Evolutionary conservation across 1,284 basidiomycete genomes (phyloP).

Genomic region (Psilocybe mexicana): DNA sequence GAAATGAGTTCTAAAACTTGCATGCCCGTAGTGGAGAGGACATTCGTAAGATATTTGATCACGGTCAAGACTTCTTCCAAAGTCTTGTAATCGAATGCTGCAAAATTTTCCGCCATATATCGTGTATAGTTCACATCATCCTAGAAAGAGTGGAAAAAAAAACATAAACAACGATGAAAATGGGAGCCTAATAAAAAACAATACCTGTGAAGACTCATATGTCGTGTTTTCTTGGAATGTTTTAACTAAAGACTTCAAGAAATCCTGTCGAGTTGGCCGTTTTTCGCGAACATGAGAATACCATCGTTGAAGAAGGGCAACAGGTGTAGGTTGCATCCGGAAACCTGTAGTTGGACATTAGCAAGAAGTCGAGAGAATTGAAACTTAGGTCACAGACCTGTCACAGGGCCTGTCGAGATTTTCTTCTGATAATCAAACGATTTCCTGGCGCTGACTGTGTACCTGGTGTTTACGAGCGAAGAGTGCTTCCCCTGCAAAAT

Average conservation of each 20-base stretch:
- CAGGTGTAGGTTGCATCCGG: constrained; percentile 57
- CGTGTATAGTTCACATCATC: constrained; percentile 81
- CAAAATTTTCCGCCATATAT: constrained; percentile 94
- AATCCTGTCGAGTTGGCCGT: constrained; percentile 81
- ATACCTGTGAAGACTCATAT: constrained; percentile 49
- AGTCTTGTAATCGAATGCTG: constrained; percentile 90
- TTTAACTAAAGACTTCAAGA: constrained; percentile 81
- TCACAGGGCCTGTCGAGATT: constrained; percentile 45
- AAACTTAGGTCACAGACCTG: constrained; percentile 39
- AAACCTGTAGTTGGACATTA: constrained; percentile 48
- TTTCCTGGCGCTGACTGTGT: constrained; percentile 74
- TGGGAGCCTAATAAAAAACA: constrained; percentile 4
- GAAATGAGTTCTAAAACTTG: constrained; percentile 73
- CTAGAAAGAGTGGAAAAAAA: constrained; percentile 34
- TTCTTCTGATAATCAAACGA: constrained; percentile 85
- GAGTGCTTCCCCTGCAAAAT: constrained; percentile 88
- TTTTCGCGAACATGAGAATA: constrained; percentile 91
- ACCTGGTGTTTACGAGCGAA: constrained; percentile 86
- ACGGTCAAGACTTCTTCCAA: constrained; percentile 91
- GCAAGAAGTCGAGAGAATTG: background rate
- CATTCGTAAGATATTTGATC: constrained; percentile 76
- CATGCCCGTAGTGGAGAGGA: constrained; percentile 84
- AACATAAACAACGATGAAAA: background rate
- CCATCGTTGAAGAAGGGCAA: constrained; percentile 86
- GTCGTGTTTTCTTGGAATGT: constrained; percentile 68